Percentiles rank a stretch among this genome's conserved stretches.
phyloP scores from a whole-genome alignment of 2,329 filamentous ascomycete genomes.

The Hypoxylon sp. region DNA sequence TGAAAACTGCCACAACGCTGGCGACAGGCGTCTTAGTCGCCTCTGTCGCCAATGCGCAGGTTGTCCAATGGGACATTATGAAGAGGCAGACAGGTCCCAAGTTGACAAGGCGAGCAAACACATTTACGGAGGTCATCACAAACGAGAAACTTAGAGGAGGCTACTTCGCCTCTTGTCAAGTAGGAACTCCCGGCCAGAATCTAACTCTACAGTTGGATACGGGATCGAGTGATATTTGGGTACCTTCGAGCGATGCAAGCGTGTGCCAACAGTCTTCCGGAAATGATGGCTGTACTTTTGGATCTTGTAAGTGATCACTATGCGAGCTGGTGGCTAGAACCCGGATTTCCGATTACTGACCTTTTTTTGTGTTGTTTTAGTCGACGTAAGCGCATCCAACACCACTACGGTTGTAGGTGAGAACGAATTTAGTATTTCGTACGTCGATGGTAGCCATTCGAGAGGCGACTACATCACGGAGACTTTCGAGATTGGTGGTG shows the following conservation, averaged over 20 bases:
- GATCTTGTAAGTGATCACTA: slow-evolving; percentile 61
- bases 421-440: slow-evolving; percentile 69
- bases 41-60: slow-evolving; percentile 52
- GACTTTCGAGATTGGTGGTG: slow-evolving; percentile 67
- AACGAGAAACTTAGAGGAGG: slow-evolving; percentile 63
- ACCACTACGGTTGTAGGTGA: slow-evolving; percentile 62
- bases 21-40: slow-evolving; percentile 51
- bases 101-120: slow-evolving; percentile 58
- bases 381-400: slow-evolving; percentile 61
- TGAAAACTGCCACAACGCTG: slow-evolving; percentile 48
- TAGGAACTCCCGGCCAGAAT: slow-evolving; percentile 71
- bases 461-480: slow-evolving; percentile 73
- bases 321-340: background rate
- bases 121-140: slow-evolving; percentile 60
- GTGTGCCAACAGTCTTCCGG: slow-evolving; percentile 57
- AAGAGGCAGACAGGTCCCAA: slow-evolving; percentile 54
- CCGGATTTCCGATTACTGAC: slow-evolving; percentile 43
- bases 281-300: slow-evolving; percentile 58
- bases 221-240: slow-evolving; percentile 76
- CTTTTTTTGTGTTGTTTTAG: slow-evolving; percentile 54
- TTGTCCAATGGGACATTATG: slow-evolving; percentile 66
- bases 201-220: slow-evolving; percentile 74
- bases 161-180: slow-evolving; percentile 70
- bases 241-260: slow-evolving; percentile 59
- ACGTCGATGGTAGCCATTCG: slow-evolving; percentile 72